Evolutionary conservation across 2,329 filamentous ascomycete species (phyloP).

Genomic region (Calonectria leucothoes): DNA sequence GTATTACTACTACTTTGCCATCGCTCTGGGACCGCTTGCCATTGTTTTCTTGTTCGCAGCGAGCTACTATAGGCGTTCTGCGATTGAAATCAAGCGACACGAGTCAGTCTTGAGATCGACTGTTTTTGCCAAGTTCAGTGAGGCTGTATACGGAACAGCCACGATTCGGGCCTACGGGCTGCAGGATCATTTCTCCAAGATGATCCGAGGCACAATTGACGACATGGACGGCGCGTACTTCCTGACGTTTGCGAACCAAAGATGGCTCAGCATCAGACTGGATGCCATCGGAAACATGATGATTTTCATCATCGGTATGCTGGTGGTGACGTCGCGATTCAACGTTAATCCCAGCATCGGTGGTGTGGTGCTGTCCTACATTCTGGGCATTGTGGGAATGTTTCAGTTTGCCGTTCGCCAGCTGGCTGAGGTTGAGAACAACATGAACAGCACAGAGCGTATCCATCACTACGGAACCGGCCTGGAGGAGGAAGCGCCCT

Average conservation of each 20-base stretch:
- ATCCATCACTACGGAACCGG: slow-evolving; percentile 88
- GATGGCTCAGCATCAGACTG: slow-evolving; percentile 88
- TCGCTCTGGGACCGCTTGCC: slow-evolving; percentile 72
- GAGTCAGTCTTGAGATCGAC: slow-evolving; percentile 88
- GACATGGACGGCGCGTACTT: slow-evolving; percentile 96
- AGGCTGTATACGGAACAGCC: slow-evolving; percentile 84
- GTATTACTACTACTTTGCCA: slow-evolving; percentile 88
- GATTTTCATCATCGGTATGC: slow-evolving; percentile 87
- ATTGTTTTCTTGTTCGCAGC: slow-evolving; percentile 84
- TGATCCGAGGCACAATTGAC: slow-evolving; percentile 81
- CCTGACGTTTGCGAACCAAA: slow-evolving; percentile 93
- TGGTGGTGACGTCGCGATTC: slow-evolving; percentile 93
- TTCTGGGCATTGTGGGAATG: slow-evolving; percentile 94
- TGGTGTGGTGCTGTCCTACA: slow-evolving; percentile 91
- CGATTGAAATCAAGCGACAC: slow-evolving; percentile 93
- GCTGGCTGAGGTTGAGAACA: slow-evolving; percentile 94
- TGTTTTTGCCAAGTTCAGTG: slow-evolving; percentile 91
- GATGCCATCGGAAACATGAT: slow-evolving; percentile 86
- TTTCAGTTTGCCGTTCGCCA: slow-evolving; percentile 98
- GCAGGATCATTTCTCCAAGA: slow-evolving; percentile 76
- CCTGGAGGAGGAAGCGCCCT: slow-evolving; percentile 88
- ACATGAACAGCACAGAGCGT: slow-evolving; percentile 96
- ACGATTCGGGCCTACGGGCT: slow-evolving; percentile 92
- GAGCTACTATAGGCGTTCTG: slow-evolving; percentile 89
- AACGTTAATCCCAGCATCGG: slow-evolving; percentile 84